phyloP scores from a whole-genome alignment of 2,329 filamentous ascomycete genomes.

The Xylariales sp. region DNA sequence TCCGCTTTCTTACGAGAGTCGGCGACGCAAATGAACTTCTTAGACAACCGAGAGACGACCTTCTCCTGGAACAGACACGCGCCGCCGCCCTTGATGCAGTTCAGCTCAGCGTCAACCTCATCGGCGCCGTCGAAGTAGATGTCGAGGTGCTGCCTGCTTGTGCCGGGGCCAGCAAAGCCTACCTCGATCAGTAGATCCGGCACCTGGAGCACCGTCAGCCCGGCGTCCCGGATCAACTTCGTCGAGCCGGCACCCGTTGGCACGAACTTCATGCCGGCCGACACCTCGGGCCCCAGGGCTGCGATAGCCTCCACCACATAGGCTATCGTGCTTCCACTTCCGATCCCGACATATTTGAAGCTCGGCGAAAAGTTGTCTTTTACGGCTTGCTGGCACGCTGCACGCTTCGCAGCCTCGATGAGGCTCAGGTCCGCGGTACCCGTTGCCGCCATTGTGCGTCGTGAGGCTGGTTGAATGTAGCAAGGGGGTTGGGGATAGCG shows the following conservation, averaged over 20 bases:
- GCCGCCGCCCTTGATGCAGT: conserved; percentile 97
- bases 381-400: conserved; percentile 78
- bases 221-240: conserved; percentile 83
- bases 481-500: conserved; percentile 1
- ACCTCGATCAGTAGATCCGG: conserved; percentile 74
- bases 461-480: conserved; percentile 8
- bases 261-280: conserved; percentile 80
- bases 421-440: conserved; percentile 46
- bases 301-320: conserved; percentile 87
- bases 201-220: conserved; percentile 80
- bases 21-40: conserved; percentile 88
- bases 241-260: conserved; percentile 94
- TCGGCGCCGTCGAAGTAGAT: conserved; percentile 97
- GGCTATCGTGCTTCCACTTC: conserved; percentile 84
- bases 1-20: conserved; percentile 91
- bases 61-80: conserved; percentile 99
- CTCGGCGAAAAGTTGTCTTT: conserved; percentile 77
- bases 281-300: conserved; percentile 65
- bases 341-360: conserved; percentile 87
- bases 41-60: conserved; percentile 85
- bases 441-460: conserved; percentile 35
- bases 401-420: conserved; percentile 79
- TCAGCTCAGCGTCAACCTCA: conserved; percentile 93
- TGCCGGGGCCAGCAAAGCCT: conserved; percentile 53
- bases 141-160: conserved; percentile 72